Evolutionary conservation across 257 asterid genomes (phyloP), one percentile per base, ranked within the genome.

Genomic region (Solanum rostratum): DNA sequence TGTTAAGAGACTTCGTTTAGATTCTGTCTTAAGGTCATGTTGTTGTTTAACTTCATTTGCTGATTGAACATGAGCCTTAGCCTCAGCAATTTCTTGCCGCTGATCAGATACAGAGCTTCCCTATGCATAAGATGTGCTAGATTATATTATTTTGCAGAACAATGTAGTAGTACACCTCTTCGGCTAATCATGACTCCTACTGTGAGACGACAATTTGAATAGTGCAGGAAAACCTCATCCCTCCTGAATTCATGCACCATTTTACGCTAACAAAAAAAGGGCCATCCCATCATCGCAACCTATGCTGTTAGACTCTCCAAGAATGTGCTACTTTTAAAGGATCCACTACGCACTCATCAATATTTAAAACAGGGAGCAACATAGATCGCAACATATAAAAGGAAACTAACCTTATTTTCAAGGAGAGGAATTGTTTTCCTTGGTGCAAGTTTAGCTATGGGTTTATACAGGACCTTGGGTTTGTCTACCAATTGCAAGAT

Each of bases 371-470:
- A 68, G 76, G 7, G 73, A 30, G 14, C 73, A 65, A 30, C 73
- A 7, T 16, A 30, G 45, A 30, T 30, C n/a, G 0, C 57, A 14
- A 59, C 9, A 54, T 50, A 41, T 5, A 60, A 19, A 33, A 5
- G 59, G 79, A 85, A 53, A 88, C 97, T 86, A 43, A 94, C 98
- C 95, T 90, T 84, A 87, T 94, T 92, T 24, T 91, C 93, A 91
- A 94, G 86, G 86, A 88, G 88, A 85, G 99, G 84, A 83, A 90
- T 87, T 20, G 93, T 85, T 66, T 86, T 85, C 91, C 86, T 91
- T 3, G 98, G 91, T 68, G 89, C 97, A 22, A 90, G 92, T 92
- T 88, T 96, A 49, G 99, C 95, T 84, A 87, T 84, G 45, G 99
- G 99, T 85, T 88, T 96, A 90, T 89, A 92, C 10, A 93, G 85